Evolutionary conservation across 257 asterid genomes (phyloP).

Genomic region (Solanum paucissectum): DNA sequence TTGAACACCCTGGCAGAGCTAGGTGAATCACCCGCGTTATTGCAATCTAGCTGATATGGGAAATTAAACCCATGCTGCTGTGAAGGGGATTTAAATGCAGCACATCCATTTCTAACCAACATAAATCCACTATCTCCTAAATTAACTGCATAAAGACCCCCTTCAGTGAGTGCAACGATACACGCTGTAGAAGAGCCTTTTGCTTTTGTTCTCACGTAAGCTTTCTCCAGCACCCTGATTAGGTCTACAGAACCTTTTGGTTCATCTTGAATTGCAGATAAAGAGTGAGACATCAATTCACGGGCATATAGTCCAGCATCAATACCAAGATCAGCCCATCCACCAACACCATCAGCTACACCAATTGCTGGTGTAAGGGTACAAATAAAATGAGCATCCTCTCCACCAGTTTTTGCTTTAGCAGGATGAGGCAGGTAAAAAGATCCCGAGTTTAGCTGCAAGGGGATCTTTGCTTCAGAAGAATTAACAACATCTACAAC

Average conservation of each 20-base stretch:
- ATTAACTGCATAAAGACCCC: neutral
- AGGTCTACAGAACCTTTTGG: conserved; percentile 1
- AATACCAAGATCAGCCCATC: conserved; percentile 3
- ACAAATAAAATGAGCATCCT: conserved; percentile 10
- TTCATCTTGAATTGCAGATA: neutral
- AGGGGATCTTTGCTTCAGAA: neutral
- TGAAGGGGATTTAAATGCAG: neutral
- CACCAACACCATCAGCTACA: conserved; percentile 14
- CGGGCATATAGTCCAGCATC: conserved; percentile 2
- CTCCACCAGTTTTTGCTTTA: neutral
- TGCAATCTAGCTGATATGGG: conserved; percentile 4
- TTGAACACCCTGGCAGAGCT: conserved; percentile 1
- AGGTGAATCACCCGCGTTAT: neutral
- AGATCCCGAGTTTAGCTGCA: neutral
- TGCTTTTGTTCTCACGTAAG: neutral
- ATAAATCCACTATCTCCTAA: conserved; percentile 11
- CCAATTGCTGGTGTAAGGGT: neutral
- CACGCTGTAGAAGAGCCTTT: conserved; percentile 8
- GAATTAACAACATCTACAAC: neutral
- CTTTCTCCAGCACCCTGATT: neutral
- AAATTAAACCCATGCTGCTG: conserved; percentile 1
- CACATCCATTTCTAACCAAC: neutral
- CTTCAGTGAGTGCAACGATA: neutral
- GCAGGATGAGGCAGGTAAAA: neutral
- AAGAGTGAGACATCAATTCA: neutral